Conservation (phyloP, 2,329 filamentous ascomycete genomes). For the Xylariomycetidae sp. region DNA sequence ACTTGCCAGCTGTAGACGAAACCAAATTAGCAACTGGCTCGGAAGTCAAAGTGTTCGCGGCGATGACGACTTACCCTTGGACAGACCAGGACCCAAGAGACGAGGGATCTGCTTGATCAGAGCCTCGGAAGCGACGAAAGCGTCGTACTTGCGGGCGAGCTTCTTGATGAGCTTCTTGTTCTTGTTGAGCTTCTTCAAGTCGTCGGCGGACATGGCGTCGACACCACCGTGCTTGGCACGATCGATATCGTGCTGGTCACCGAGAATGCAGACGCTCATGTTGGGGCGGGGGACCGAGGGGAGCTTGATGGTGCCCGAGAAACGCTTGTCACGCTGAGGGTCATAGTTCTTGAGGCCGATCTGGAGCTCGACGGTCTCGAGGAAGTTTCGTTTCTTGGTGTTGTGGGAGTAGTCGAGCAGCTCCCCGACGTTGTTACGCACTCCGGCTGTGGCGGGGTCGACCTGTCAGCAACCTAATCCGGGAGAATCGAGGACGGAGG, state of each 20-base stretch:
- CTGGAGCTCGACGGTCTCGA: conserved; percentile 82
- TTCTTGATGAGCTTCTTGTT: conserved; percentile 99
- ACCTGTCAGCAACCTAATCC: conserved; percentile 9
- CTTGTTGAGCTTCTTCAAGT: conserved; percentile 99
- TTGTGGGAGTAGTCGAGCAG: conserved; percentile 92
- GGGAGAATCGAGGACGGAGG: not conserved
- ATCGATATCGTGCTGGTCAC: conserved; percentile 93
- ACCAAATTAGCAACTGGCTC: conserved; percentile 23
- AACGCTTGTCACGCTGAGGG: conserved; percentile 99
- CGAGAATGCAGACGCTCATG: conserved; percentile 43
- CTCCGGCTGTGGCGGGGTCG: conserved; percentile 31
- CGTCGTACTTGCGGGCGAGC: conserved; percentile 99
- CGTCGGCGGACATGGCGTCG: conserved; percentile 96
- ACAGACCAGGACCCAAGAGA: conserved; percentile 97
- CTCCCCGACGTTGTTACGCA: conserved; percentile 65
- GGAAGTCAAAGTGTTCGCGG: not conserved
- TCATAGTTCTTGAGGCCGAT: conserved; percentile 99
- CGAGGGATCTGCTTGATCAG: conserved; percentile 99
- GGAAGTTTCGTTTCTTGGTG: conserved; percentile 97
- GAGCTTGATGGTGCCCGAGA: conserved; percentile 97
- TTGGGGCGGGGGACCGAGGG: conserved; percentile 82
- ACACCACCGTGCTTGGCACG: conserved; percentile 99
- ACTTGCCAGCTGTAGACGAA: conserved; percentile 76
- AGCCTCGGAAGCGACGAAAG: conserved; percentile 93
- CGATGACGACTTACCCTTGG: conserved; percentile 63